Conservation (phyloP, 1,284 basidiomycete species). For the Rhizoctonia solani region DNA sequence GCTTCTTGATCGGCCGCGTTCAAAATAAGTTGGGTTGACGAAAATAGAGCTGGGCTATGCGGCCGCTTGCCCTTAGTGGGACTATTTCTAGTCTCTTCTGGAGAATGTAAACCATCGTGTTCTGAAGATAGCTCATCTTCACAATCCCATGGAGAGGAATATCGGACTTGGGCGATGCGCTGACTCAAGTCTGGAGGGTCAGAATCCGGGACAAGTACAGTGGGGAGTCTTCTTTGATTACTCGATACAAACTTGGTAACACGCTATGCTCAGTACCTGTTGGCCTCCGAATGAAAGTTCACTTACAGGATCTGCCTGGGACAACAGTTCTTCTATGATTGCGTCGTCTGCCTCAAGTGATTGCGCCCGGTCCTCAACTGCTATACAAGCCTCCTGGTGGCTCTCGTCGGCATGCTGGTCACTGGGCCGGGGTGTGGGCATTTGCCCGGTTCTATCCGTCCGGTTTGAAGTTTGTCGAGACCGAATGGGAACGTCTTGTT, state of each 20-base stretch:
- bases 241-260: too few species aligned
- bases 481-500: neutral
- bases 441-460: too few species aligned
- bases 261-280: neutral
- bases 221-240: neutral
- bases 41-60: slow-evolving; percentile 18
- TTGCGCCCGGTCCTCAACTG: too few species aligned
- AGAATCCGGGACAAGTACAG: slow-evolving; percentile 25
- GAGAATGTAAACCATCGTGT: neutral
- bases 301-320: neutral
- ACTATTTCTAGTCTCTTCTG: neutral
- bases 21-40: neutral
- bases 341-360: slow-evolving; percentile 23
- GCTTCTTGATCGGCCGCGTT: neutral
- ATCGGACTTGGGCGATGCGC: slow-evolving; percentile 1
- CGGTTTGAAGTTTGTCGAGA: too few species aligned
- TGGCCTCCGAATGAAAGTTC: neutral
- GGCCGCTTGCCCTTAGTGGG: slow-evolving; percentile 9
- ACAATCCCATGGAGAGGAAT: slow-evolving; percentile 30
- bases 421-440: too few species aligned
- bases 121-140: slow-evolving; percentile 6
- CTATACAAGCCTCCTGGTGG: too few species aligned
- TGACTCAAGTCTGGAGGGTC: slow-evolving; percentile 18
- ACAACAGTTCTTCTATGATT: slow-evolving; percentile 10
- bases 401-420: too few species aligned